Evolutionary conservation across 768 basidiomycete genomes (phyloP).

Genomic region (Hygrocybe coccinea): DNA sequence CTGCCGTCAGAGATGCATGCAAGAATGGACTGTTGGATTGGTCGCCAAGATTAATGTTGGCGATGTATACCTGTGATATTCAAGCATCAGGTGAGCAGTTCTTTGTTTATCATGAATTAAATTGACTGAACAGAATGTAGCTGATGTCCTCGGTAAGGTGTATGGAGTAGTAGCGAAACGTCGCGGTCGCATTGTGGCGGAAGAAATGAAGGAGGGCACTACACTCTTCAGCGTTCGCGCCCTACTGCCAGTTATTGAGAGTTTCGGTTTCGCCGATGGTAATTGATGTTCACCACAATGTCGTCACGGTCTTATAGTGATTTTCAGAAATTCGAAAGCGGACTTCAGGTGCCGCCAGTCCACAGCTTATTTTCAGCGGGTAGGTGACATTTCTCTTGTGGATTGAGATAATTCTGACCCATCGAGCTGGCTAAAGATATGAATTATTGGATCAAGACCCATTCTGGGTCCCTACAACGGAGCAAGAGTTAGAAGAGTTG

Average conservation of each 20-base stretch:
- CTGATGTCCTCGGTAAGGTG: slow-evolving; percentile 95
- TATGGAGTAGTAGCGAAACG: slow-evolving; percentile 92
- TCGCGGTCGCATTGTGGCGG: slow-evolving; percentile 87
- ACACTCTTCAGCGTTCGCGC: slow-evolving; percentile 90
- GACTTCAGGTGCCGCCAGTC: slow-evolving; percentile 95
- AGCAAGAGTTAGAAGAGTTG: slow-evolving; percentile 93
- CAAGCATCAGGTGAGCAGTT: slow-evolving; percentile 83
- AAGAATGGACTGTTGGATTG: slow-evolving; percentile 88
- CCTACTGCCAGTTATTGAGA: slow-evolving; percentile 90
- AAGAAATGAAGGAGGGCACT: slow-evolving; percentile 98
- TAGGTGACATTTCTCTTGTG: slow-evolving; percentile 32
- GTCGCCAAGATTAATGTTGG: slow-evolving; percentile 94
- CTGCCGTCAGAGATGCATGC: slow-evolving; percentile 84
- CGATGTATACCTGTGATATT: slow-evolving; percentile 98
- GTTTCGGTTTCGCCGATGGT: slow-evolving; percentile 98
- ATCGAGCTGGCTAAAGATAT: slow-evolving; percentile 49
- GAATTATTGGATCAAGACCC: slow-evolving; percentile 92
- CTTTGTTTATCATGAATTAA: slow-evolving; percentile 7
- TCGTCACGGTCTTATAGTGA: neutral
- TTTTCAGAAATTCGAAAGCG: slow-evolving; percentile 84
- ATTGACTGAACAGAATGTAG: slow-evolving; percentile 37
- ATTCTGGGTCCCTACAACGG: slow-evolving; percentile 97
- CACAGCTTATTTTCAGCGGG: slow-evolving; percentile 96
- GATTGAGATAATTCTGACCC: neutral
- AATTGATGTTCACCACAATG: slow-evolving; percentile 11